Evolutionary conservation across 2,329 filamentous ascomycete species (phyloP), one percentile per base, ranked within the genome.

Genomic region (Colletotrichum shisoi): DNA sequence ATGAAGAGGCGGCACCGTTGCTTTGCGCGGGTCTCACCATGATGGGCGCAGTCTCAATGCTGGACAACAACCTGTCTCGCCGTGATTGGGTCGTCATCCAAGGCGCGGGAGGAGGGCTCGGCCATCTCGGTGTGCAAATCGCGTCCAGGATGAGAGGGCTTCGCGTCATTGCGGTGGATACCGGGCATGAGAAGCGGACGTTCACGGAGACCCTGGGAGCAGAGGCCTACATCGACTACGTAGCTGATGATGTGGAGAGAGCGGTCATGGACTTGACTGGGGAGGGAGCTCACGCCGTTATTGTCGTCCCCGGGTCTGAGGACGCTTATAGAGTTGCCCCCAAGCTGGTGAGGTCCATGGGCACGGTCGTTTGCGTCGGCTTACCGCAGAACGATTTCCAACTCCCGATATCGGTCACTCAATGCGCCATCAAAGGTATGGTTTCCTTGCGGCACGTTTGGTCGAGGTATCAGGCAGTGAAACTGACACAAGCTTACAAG

Each of bases 1-100:
- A 62, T 0, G 71, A 74, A 12, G 42, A 74, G 0, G 76, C 72
- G 0, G 73, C 74, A 2, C 76, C 76, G 0, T 9, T 78, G 7
- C 70, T 78, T 0, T 78, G 76, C 17, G 76, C 75, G 0, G 76
- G 76, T 0, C 59, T 78, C 1, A 78, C 75, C 0, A 78, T 78
- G 75, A 71, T 70, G 2, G 76, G 75, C 0, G 76, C 73, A 0
- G 45, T 77, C 0, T 69, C 69, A 0, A 69, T 72, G 15, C 60
- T 70, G 0, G 44, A 67, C 13, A 65, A 56, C 0, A 65, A 68
- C 7, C 57, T 71, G 0, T 51, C 15, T 0, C 57, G 24, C 0
- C 69, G 69, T 0, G 75, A 76, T 0, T 78, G 76, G 76, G 68
- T 78, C 7, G 72, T 77, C 0, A 59, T 78, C 0, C 72, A 71